phyloP scores from a whole-genome alignment of 2,329 filamentous ascomycete species.

The Penicillium frequentans region DNA sequence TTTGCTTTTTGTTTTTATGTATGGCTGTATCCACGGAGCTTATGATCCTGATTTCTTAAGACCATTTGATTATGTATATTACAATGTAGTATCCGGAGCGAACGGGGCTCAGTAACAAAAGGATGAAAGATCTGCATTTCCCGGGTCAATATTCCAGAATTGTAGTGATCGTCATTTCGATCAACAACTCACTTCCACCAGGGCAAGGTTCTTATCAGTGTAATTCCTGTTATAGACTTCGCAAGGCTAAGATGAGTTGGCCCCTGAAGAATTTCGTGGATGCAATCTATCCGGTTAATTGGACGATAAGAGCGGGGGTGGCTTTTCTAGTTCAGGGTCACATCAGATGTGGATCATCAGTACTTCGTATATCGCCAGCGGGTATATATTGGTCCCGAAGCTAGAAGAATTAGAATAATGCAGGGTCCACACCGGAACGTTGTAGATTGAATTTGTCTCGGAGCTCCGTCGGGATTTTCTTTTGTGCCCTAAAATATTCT shows the following conservation, averaged over 20 bases:
- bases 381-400: background rate
- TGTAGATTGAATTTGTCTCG: background rate
- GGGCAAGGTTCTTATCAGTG: background rate
- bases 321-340: constrained; percentile 1
- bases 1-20: rapidly evolving
- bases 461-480: background rate
- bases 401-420: background rate
- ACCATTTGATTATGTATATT: background rate
- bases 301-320: constrained; percentile 4
- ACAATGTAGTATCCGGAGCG: background rate
- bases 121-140: background rate
- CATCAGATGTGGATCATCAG: constrained; percentile 1
- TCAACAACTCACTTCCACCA: background rate
- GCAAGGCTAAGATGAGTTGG: background rate
- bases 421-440: background rate
- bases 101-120: background rate
- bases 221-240: background rate
- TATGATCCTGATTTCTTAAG: background rate
- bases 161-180: background rate
- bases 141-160: background rate
- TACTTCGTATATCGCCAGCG: background rate
- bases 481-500: background rate
- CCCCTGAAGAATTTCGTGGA: background rate
- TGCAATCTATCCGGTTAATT: background rate
- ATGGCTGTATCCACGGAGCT: background rate